phyloP scores from a whole-genome alignment of 805 yeast genomes.

The Metschnikowia colocasiae region DNA sequence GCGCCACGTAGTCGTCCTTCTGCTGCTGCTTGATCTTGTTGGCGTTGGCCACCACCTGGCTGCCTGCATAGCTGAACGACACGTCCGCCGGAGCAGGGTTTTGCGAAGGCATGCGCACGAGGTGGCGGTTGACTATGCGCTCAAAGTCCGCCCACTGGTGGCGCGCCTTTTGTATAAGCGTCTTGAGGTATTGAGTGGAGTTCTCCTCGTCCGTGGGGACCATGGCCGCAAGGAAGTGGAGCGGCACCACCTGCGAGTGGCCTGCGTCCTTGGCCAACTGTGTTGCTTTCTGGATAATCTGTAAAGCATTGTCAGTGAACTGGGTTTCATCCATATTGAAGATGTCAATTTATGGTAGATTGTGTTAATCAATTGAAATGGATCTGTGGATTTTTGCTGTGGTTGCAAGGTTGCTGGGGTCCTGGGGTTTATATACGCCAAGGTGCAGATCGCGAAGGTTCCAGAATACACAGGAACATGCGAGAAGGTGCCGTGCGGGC shows the following conservation, averaged over 20 bases:
- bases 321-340: conserved; percentile 64
- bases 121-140: conserved; percentile 71
- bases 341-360: no score
- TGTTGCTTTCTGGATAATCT: conserved; percentile 72
- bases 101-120: conserved; percentile 85
- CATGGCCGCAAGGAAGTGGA: conserved; percentile 91
- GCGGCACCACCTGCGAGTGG: conserved; percentile 80
- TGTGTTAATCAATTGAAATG: no score
- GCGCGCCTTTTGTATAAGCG: conserved; percentile 79
- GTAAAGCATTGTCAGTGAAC: conserved; percentile 91
- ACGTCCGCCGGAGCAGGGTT: conserved; percentile 84
- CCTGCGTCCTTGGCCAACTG: conserved; percentile 80
- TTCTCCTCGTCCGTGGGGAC: conserved; percentile 54
- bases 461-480: conserved; percentile 4
- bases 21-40: conserved; percentile 77
- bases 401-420: not conserved
- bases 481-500: not conserved
- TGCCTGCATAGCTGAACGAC: conserved; percentile 70
- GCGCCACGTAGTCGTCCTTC: conserved; percentile 88
- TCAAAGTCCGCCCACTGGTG: conserved; percentile 82
- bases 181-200: conserved; percentile 61
- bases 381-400: no score
- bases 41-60: conserved; percentile 70
- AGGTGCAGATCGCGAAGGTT: conserved; percentile 1
- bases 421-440: conserved; percentile 3